Percentiles rank a stretch among this genome's conserved stretches.
Conservation (phyloP, 768 basidiomycete genomes). For the Boletus fagicola region DNA sequence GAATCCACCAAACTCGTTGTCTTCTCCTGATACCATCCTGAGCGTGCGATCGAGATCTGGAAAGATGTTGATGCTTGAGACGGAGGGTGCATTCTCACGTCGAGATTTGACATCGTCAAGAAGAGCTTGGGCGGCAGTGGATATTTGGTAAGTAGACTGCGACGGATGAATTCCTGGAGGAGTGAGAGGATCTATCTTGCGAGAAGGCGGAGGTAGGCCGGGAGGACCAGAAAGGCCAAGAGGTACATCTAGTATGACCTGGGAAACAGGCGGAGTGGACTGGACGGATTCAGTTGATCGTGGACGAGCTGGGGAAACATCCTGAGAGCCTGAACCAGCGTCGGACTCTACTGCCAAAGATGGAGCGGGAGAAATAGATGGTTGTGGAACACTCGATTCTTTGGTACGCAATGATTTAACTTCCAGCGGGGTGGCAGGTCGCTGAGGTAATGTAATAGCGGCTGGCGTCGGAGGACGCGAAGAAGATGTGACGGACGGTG, state of each 20-base stretch:
- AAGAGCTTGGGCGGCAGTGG: slow-evolving; percentile 77
- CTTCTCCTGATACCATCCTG: slow-evolving; percentile 63
- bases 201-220: slow-evolving; percentile 42
- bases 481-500: slow-evolving; percentile 47
- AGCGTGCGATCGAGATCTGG: slow-evolving; percentile 88
- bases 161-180: slow-evolving; percentile 40
- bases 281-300: slow-evolving; percentile 39
- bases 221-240: slow-evolving; percentile 64
- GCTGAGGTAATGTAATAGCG: slow-evolving; percentile 34
- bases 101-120: slow-evolving; percentile 80
- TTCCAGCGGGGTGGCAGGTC: slow-evolving; percentile 46
- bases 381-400: slow-evolving; percentile 41
- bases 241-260: slow-evolving; percentile 51
- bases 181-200: slow-evolving; percentile 52
- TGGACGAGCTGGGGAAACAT: slow-evolving; percentile 41
- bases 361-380: slow-evolving; percentile 43
- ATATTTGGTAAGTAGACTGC: slow-evolving; percentile 75
- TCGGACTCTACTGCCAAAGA: slow-evolving; percentile 54
- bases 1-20: slow-evolving; percentile 65
- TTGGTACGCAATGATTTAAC: slow-evolving; percentile 39
- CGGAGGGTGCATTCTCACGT: slow-evolving; percentile 53
- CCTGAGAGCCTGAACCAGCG: slow-evolving; percentile 42
- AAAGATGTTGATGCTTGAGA: slow-evolving; percentile 60
- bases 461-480: slow-evolving; percentile 63
- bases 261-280: slow-evolving; percentile 43